Evolutionary conservation across 768 basidiomycete species (phyloP).

Genomic region (Nidula microcarpa): DNA sequence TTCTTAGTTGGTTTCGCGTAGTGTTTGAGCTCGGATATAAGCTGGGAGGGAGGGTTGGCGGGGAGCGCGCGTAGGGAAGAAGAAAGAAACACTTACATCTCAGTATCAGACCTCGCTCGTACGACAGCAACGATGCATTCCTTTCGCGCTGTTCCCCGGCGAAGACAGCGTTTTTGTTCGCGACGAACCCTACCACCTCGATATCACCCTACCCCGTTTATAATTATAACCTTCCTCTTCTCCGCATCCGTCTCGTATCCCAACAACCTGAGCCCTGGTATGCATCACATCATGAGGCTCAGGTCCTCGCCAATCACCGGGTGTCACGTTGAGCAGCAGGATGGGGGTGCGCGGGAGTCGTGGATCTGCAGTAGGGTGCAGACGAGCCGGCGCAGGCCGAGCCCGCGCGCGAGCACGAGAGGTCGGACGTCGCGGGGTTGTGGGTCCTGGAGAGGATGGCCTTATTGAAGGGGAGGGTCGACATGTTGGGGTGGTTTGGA

Average conservation of each 20-base stretch:
- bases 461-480: slow-evolving; percentile 50
- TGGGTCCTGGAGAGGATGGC: slow-evolving; percentile 64
- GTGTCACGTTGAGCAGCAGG: slow-evolving; percentile 77
- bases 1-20: too few species aligned
- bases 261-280: slow-evolving; percentile 80
- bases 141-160: too few species aligned
- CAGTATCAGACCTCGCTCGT: too few species aligned
- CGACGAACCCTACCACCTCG: too few species aligned
- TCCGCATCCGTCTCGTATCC: slow-evolving; percentile 76
- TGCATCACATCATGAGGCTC: slow-evolving; percentile 85
- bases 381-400: slow-evolving; percentile 80
- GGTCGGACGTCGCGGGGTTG: slow-evolving; percentile 70
- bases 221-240: slow-evolving; percentile 16
- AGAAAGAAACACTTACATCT: too few species aligned
- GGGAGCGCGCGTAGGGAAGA: too few species aligned
- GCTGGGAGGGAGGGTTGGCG: too few species aligned
- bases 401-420: slow-evolving; percentile 84
- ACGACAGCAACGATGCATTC: too few species aligned
- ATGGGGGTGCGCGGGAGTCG: slow-evolving; percentile 83
- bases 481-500: too few species aligned
- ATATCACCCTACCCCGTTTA: too few species aligned
- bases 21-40: too few species aligned
- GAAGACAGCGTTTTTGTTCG: too few species aligned
- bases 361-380: slow-evolving; percentile 92
- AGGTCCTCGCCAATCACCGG: slow-evolving; percentile 91